These are phyloP conservation scores for Apiotrichum brassicae DNA, from an alignment of 1,284 basidiomycete genomes.

Conservation along the genomic window DNA sequence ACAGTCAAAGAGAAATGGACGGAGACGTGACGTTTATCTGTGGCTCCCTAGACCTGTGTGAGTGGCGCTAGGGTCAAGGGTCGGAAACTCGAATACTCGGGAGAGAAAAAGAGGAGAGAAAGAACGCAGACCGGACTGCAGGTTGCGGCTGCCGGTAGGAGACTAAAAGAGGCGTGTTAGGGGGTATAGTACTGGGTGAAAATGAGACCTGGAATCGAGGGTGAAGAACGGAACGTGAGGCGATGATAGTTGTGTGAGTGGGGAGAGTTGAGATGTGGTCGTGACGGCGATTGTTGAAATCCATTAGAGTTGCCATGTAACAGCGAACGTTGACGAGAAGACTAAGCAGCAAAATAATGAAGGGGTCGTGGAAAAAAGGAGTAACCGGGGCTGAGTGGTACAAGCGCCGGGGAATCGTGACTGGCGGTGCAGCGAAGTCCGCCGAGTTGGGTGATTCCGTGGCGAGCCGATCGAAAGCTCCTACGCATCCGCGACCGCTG, in stretches of 20 bases:
- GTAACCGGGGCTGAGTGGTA: conserved; percentile 11
- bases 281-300: background rate
- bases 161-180: background rate
- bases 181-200: background rate
- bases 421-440: conserved; percentile 19
- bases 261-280: background rate
- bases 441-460: conserved; percentile 14
- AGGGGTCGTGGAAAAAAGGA: conserved; percentile 5
- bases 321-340: background rate
- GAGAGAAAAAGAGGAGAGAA: background rate
- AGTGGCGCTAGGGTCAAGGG: background rate
- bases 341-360: background rate
- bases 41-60: too few relatives aligned
- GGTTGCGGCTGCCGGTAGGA: too few relatives aligned
- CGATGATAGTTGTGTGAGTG: too few relatives aligned
- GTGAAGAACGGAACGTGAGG: too few relatives aligned
- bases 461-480: conserved; percentile 18
- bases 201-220: background rate
- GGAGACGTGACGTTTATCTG: too few relatives aligned
- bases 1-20: too few relatives aligned
- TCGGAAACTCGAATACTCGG: too few relatives aligned
- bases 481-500: conserved; percentile 22
- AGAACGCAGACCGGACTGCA: too few relatives aligned
- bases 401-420: conserved; percentile 13
- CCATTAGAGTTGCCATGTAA: conserved; percentile 2